Base-by-base conservation (phyloP, 495 filamentous ascomycete species). In the Symbiotaphrina buchneri region DNA sequence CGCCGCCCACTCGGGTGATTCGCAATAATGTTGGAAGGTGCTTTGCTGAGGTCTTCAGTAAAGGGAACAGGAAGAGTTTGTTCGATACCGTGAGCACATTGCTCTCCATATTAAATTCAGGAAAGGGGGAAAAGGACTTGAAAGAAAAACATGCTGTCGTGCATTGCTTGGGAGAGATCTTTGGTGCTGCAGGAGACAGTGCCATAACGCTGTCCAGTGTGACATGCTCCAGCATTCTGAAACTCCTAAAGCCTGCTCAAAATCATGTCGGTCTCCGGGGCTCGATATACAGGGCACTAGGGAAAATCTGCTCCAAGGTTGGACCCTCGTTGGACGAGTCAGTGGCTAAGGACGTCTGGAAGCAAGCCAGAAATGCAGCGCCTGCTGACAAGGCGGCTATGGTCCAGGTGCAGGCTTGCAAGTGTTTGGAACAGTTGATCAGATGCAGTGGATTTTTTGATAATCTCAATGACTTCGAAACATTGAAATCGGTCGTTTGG, bases 61-160 rank as follows among this genome's bases (percentile, higher is more conserved):
- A 79, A 48, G 90, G 90, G 3, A 83, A 93, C 47, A 63, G 87
- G 34, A 93, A 87, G 46, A 56, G 84, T 30, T 62, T 99, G 2
- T 95, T 85, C 47, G 87, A 99, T 47, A 81, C 82, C 5, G 73
- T 93, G 40, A 91, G 85, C 37, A 85, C 94, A 39, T 54, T 99
- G 2, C 59, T 83, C 2, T 66, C 53, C 10, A 69, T 93, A 25
- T 45, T 90, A 25, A 73, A 73, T 43, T 61, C 63, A 15, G 68
- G 77, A 13, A 99, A 93, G 48, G 58, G 59, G 17, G 85, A 93
- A 45, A 74, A 65, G 32, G 87, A 94, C 32, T 28, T 74, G 3
- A 61, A 58, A 42, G 59, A 58, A 13, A 83, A 77, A 47, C 82
- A 92, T 65, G 85, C 84, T 2, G 85, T 85, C 10, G 79, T 76